phyloP scores from a whole-genome alignment of 163 green algal species.

The Scenedesmus sp. region DNA sequence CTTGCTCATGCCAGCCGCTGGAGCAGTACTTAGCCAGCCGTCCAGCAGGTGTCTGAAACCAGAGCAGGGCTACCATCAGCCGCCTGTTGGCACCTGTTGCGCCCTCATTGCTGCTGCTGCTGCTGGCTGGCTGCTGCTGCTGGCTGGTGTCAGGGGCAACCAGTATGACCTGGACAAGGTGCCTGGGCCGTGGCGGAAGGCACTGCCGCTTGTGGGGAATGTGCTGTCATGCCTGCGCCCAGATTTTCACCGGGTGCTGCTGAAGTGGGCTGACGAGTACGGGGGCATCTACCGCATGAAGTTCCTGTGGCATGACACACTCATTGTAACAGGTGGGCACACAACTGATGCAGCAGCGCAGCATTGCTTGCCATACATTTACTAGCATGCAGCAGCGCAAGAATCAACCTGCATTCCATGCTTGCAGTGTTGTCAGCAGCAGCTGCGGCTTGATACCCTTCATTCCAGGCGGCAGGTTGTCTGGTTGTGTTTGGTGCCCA shows the following conservation, averaged over 20 bases:
- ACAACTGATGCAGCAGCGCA: background rate
- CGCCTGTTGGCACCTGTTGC: background rate
- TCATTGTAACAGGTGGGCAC: conserved; percentile 34
- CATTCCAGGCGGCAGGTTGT: background rate
- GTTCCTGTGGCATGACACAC: conserved; percentile 37
- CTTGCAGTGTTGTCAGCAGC: background rate
- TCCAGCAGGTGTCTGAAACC: background rate
- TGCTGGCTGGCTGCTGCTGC: conserved; percentile 1
- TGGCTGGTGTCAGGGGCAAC: background rate
- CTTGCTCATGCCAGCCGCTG: too few species aligned
- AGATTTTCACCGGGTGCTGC: conserved; percentile 40
- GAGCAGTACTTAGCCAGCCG: too few species aligned
- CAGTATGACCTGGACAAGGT: conserved; percentile 56
- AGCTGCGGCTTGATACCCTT: too few species aligned
- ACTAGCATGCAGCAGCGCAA: background rate
- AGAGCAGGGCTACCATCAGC: background rate
- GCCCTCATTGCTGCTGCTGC: background rate
- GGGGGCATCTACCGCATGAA: conserved; percentile 48
- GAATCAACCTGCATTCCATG: background rate
- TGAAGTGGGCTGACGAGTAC: conserved; percentile 54
- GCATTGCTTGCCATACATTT: background rate
- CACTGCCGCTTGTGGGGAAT: conserved; percentile 65
- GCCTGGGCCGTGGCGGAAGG: conserved; percentile 57
- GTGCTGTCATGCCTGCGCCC: conserved; percentile 58
- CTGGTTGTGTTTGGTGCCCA: too few species aligned